Percentiles rank a stretch among this genome's conserved stretches.
These are phyloP conservation scores for Fusarium sp. DNA, from an alignment of 2,329 filamentous ascomycete species.

Conservation along the genomic window DNA sequence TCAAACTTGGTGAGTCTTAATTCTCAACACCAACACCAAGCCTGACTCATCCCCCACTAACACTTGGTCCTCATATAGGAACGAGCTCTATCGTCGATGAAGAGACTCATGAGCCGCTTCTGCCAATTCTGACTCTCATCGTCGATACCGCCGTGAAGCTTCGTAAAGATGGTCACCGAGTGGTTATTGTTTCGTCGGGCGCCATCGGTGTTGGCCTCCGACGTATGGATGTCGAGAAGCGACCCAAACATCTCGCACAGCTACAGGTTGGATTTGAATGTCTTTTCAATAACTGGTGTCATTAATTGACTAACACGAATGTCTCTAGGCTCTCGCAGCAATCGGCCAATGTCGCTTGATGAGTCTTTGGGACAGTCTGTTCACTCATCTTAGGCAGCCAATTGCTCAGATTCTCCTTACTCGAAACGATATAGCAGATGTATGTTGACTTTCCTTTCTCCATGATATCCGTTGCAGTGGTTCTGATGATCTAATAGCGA, in stretches of 20 bases:
- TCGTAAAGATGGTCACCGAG: slow-evolving; percentile 89
- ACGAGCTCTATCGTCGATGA: slow-evolving; percentile 99
- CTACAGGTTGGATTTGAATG: slow-evolving; percentile 71
- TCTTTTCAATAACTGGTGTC: not conserved
- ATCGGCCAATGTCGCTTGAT: slow-evolving; percentile 97
- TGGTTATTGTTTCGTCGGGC: slow-evolving; percentile 96
- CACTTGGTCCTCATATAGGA: slow-evolving; percentile 70
- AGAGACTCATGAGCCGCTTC: slow-evolving; percentile 89
- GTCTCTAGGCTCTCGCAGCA: slow-evolving; percentile 80
- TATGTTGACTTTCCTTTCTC: slow-evolving; percentile 55
- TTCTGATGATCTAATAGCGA: slow-evolving; percentile 62
- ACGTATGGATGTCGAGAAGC: slow-evolving; percentile 87
- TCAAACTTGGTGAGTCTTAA: slow-evolving; percentile 81
- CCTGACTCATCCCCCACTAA: slow-evolving; percentile 39
- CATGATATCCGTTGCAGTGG: not conserved
- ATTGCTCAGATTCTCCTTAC: slow-evolving; percentile 96
- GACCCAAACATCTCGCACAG: slow-evolving; percentile 90
- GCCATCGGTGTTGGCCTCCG: slow-evolving; percentile 94
- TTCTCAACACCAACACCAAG: slow-evolving; percentile 13
- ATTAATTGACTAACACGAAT: slow-evolving; percentile 22
- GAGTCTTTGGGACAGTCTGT: slow-evolving; percentile 94
- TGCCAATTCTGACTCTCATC: slow-evolving; percentile 91
- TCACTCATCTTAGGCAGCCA: slow-evolving; percentile 87
- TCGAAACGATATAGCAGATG: slow-evolving; percentile 94
- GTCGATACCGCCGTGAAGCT: slow-evolving; percentile 93